These are phyloP conservation scores for Neurospora sp. DNA, from an alignment of 495 filamentous ascomycete species.

Conservation along the genomic window DNA sequence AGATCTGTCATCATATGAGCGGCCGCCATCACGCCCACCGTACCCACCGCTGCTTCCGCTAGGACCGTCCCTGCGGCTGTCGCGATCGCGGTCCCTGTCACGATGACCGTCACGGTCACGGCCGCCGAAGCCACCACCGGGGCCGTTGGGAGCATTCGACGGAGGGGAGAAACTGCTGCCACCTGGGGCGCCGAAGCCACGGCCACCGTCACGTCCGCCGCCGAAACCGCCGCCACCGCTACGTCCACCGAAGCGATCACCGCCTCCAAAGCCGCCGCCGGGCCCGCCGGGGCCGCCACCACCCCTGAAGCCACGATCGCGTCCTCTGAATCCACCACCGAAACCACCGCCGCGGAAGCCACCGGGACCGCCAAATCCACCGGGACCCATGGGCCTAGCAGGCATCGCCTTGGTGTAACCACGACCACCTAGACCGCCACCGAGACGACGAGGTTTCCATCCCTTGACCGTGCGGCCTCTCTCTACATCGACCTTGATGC, in stretches of 20 bases:
- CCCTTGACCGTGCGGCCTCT: conserved; percentile 88
- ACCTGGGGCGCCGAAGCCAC: conserved; percentile 20
- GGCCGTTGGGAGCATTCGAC: conserved; percentile 65
- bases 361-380: conserved; percentile 53
- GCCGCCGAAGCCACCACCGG: conserved; percentile 39
- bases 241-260: conserved; percentile 50
- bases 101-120: conserved; percentile 15
- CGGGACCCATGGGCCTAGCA: conserved; percentile 62
- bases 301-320: conserved; percentile 45
- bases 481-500: conserved; percentile 91
- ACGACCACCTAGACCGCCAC: conserved; percentile 85
- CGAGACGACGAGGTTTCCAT: conserved; percentile 87
- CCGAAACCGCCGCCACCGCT: conserved; percentile 37
- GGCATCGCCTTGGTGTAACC: conserved; percentile 81
- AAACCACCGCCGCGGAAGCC: conserved; percentile 52
- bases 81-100: conserved; percentile 36
- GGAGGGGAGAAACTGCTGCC: conserved; percentile 30
- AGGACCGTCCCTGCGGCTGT: conserved; percentile 29
- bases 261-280: conserved; percentile 41
- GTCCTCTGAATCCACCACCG: conserved; percentile 37
- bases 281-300: conserved; percentile 37
- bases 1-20: conserved; percentile 52
- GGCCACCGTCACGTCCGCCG: conserved; percentile 40
- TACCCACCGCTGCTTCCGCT: conserved; percentile 44
- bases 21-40: conserved; percentile 44